Base-by-base conservation (phyloP, 2,329 filamentous ascomycete genomes). In the Dactylellina cionopaga region DNA sequence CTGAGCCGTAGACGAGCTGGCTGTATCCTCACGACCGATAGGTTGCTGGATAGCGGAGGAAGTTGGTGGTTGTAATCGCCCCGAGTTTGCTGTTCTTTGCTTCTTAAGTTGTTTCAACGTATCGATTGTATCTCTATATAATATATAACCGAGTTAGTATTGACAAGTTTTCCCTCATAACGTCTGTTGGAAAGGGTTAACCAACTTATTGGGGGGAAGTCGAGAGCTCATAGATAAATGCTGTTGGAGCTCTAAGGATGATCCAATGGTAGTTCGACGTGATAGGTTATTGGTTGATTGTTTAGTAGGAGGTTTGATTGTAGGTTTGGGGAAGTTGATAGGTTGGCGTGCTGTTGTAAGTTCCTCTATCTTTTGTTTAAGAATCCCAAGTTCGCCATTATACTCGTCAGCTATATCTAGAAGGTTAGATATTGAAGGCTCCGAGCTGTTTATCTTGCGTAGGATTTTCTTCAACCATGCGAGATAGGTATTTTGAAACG, bases 391-490 rank as follows among this genome's bases (percentile, higher is more conserved):
- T n/a, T 70, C n/a, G 1, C 33, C n/a, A 10, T 41, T 41, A 2
- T 19, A 19, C 2, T 25, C 35, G 10, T 63, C 41, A 10, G 39
- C 47, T 19, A 37, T n/a, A 2, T 24, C 31, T 2, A 54, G 24
- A 10, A 49, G 29, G 25, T 24, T 24, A 2, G 10, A 5, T 13
- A 70, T 60, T 1, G 65, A 24, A 17, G 56, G 47, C 2, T 56
- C 10, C 1, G 37, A 60, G 9, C 9, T 9, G 6, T 43, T 39
- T 15, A 56, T 49, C 1, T 43, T 54, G 3, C 5, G 7, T 29
- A 0, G 33, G 2, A 56, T 56, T 19, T 31, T 43, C 41, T 35
- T 49, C 25, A 70, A 39, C 65, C 65, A 70, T 17, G 27, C 2
- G 11, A 55, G 22, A 15, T 39, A 41, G 6, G 10, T 39, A 1